Conservation (phyloP, 805 yeast species). For the Metschnikowia noctiluminum region DNA sequence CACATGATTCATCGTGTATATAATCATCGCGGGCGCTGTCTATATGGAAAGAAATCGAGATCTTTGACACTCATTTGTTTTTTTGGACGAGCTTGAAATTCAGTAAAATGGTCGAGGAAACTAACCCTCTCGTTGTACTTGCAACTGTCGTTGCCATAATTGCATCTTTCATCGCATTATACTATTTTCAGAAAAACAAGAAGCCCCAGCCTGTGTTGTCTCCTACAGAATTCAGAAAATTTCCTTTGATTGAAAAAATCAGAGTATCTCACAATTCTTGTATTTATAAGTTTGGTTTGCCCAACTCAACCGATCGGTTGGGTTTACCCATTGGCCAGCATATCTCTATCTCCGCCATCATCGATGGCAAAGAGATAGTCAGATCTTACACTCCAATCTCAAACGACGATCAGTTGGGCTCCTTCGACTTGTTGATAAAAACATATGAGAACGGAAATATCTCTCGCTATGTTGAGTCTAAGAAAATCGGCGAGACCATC, state of each 20-base stretch:
- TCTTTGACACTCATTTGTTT: neutral
- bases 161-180: slow-evolving; percentile 30
- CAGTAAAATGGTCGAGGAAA: slow-evolving; percentile 27
- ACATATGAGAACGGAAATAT: slow-evolving; percentile 83
- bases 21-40: neutral
- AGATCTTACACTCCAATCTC: slow-evolving; percentile 92
- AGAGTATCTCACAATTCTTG: slow-evolving; percentile 78
- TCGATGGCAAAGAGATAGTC: slow-evolving; percentile 75
- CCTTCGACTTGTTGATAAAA: slow-evolving; percentile 82
- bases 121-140: slow-evolving; percentile 39
- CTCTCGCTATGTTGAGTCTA: slow-evolving; percentile 66
- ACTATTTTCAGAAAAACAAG: slow-evolving; percentile 32
- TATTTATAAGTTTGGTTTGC: slow-evolving; percentile 78
- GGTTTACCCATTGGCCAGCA: slow-evolving; percentile 96
- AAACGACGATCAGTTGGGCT: slow-evolving; percentile 72
- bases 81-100: neutral
- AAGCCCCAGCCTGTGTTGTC: slow-evolving; percentile 52
- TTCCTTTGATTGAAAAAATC: slow-evolving; percentile 76
- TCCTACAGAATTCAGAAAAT: slow-evolving; percentile 66
- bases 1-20: slow-evolving; percentile 2
- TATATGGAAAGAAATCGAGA: neutral
- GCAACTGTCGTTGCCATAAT: slow-evolving; percentile 40
- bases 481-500: slow-evolving; percentile 75
- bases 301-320: slow-evolving; percentile 65
- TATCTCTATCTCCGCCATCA: slow-evolving; percentile 70